phyloP scores from a whole-genome alignment of 805 yeast species.

The Monosporozyma unispora region DNA sequence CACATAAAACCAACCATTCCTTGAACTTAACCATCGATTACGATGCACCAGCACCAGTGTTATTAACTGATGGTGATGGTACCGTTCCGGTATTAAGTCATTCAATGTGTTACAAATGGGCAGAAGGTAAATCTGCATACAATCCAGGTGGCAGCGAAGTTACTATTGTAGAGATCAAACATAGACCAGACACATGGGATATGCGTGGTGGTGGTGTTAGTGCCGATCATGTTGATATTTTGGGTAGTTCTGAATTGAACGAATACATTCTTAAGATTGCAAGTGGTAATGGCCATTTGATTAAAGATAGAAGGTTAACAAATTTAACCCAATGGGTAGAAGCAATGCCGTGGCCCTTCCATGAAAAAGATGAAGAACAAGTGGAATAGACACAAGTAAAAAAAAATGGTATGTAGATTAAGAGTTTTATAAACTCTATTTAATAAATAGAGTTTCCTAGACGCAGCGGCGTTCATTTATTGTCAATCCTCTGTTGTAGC shows the following conservation, averaged over 20 bases:
- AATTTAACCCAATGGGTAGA: constrained; percentile 54
- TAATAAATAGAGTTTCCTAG: too few species aligned
- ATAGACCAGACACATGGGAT: constrained; percentile 89
- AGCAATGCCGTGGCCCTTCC: constrained; percentile 38
- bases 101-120: constrained; percentile 88
- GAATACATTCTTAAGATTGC: constrained; percentile 79
- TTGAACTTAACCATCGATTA: constrained; percentile 66
- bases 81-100: constrained; percentile 85
- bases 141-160: constrained; percentile 75
- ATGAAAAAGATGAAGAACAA: not conserved
- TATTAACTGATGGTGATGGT: constrained; percentile 90
- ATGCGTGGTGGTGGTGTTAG: constrained; percentile 96
- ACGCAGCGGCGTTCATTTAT: too few species aligned
- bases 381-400: too few species aligned
- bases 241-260: constrained; percentile 87
- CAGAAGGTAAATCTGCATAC: constrained; percentile 48
- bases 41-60: constrained; percentile 55
- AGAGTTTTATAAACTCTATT: too few species aligned
- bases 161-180: constrained; percentile 80
- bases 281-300: constrained; percentile 64
- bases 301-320: constrained; percentile 52
- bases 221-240: constrained; percentile 94
- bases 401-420: not conserved
- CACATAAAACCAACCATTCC: constrained; percentile 45
- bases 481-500: too few species aligned